Conservation (phyloP, 2,329 filamentous ascomycete species). For the Ramularia collo-cygni region DNA sequence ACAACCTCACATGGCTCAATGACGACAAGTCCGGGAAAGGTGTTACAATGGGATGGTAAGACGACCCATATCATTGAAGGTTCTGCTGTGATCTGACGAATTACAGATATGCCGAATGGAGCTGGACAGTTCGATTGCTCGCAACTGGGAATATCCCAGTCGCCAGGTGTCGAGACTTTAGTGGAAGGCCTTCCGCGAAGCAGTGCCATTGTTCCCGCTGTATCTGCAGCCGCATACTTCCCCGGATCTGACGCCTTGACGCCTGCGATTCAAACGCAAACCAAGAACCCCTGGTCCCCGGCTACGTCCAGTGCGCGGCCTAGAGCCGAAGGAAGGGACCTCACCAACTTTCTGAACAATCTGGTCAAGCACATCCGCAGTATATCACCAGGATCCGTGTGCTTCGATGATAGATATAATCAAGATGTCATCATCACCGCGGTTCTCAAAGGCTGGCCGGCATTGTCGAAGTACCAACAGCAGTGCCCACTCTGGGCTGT, state of each 20-base stretch:
- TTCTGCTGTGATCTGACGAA: too few relatives aligned
- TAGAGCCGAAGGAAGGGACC: conserved; percentile 12
- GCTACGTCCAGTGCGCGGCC: background rate
- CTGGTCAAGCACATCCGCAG: conserved; percentile 18
- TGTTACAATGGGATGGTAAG: background rate
- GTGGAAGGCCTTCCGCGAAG: background rate
- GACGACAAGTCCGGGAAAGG: background rate
- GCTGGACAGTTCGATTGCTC: background rate
- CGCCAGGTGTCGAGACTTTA: background rate
- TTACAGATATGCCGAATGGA: background rate
- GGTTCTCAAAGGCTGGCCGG: conserved; percentile 18
- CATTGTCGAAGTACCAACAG: conserved; percentile 16
- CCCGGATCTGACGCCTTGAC: too few relatives aligned
- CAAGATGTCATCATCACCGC: conserved; percentile 17
- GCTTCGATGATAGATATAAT: conserved; percentile 19
- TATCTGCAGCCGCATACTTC: background rate
- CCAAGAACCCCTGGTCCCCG: background rate
- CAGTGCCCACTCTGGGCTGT: conserved; percentile 18
- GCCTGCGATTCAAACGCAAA: too few relatives aligned
- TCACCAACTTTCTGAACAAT: conserved; percentile 18
- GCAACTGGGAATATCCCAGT: background rate
- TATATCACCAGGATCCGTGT: conserved; percentile 12
- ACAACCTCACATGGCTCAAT: conserved; percentile 1
- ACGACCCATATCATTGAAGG: too few relatives aligned
- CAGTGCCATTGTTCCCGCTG: background rate